Percentiles rank a stretch among this genome's conserved stretches.
Conservation (phyloP, 805 yeast genomes). For the Ogataea nakhonphanomensis region DNA sequence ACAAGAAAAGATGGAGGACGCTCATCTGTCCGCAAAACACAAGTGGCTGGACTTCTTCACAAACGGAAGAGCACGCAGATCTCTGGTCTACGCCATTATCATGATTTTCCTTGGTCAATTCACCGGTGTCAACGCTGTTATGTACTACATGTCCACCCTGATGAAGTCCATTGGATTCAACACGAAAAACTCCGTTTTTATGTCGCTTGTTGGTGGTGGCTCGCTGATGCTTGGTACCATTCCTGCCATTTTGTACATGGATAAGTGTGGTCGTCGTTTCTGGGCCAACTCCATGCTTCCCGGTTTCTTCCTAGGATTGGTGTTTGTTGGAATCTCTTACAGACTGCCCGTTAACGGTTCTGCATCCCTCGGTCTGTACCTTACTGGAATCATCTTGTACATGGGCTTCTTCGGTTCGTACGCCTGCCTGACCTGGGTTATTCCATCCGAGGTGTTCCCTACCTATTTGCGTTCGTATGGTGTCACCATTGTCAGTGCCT, state of each 20-base stretch:
- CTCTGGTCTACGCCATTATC: slow-evolving; percentile 52
- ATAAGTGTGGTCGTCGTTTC: slow-evolving; percentile 51
- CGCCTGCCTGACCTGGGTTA: slow-evolving; percentile 65
- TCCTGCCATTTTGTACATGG: slow-evolving; percentile 61
- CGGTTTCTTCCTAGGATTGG: slow-evolving; percentile 57
- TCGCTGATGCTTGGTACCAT: slow-evolving; percentile 59
- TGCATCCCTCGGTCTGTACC: slow-evolving; percentile 56
- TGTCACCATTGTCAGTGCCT: slow-evolving; percentile 56
- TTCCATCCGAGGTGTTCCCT: slow-evolving; percentile 63
- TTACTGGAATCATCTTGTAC: slow-evolving; percentile 60
- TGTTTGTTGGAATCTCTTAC: slow-evolving; percentile 59
- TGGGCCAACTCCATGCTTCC: slow-evolving; percentile 57
- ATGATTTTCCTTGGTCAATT: slow-evolving; percentile 62
- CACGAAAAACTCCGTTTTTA: slow-evolving; percentile 50
- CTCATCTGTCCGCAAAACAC: slow-evolving; percentile 32
- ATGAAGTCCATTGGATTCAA: slow-evolving; percentile 54
- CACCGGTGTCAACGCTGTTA: slow-evolving; percentile 65
- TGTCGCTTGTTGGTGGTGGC: slow-evolving; percentile 71
- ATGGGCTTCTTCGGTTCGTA: slow-evolving; percentile 66
- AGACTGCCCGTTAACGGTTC: slow-evolving; percentile 38
- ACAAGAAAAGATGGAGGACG: slow-evolving; percentile 37
- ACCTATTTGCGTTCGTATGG: slow-evolving; percentile 59
- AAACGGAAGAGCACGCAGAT: slow-evolving; percentile 58
- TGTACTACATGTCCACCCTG: slow-evolving; percentile 61
- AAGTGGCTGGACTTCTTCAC: slow-evolving; percentile 50